phyloP scores from a whole-genome alignment of 2,329 filamentous ascomycete genomes.

The Cordyceps pruinosa region DNA sequence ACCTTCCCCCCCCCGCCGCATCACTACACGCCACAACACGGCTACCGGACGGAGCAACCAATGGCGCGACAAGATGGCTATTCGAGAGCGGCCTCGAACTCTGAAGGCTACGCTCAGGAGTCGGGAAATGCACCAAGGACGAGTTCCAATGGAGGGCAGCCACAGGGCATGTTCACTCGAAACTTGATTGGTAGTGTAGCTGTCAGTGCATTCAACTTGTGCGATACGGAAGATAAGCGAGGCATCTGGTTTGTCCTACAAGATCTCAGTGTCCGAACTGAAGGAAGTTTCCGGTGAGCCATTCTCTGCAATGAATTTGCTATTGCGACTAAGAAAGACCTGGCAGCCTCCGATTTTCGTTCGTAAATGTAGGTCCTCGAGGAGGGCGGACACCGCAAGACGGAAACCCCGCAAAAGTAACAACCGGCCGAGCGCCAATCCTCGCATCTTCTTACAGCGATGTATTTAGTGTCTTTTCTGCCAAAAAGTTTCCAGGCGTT shows the following conservation, averaged over 20 bases:
- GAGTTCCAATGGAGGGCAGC: conserved; percentile 36
- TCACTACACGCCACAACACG: conserved; percentile 28
- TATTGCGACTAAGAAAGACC: not conserved
- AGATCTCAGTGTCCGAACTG: conserved; percentile 88
- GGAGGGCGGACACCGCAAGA: conserved; percentile 28
- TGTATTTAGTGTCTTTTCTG: conserved; percentile 86
- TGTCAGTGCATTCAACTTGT: conserved; percentile 79
- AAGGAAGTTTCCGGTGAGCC: conserved; percentile 77
- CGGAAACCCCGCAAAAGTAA: conserved; percentile 46
- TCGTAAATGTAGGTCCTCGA: conserved; percentile 71
- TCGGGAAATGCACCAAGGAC: conserved; percentile 26
- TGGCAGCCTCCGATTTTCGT: conserved; percentile 58
- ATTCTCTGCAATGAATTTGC: not conserved
- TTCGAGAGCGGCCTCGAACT: not conserved
- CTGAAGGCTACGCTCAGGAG: conserved; percentile 24
- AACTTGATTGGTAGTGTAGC: conserved; percentile 91
- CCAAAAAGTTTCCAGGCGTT: conserved; percentile 97
- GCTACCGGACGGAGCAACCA: conserved; percentile 16
- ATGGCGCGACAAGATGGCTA: conserved; percentile 20
- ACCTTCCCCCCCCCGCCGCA: conserved; percentile 32
- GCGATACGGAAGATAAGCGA: conserved; percentile 69
- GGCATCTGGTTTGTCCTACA: conserved; percentile 97
- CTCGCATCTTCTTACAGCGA: conserved; percentile 83
- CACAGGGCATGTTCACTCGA: conserved; percentile 82
- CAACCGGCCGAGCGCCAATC: conserved; percentile 70